phyloP scores from a whole-genome alignment of 78 protist genomes.

The Dictyostelium brefeldianum region DNA sequence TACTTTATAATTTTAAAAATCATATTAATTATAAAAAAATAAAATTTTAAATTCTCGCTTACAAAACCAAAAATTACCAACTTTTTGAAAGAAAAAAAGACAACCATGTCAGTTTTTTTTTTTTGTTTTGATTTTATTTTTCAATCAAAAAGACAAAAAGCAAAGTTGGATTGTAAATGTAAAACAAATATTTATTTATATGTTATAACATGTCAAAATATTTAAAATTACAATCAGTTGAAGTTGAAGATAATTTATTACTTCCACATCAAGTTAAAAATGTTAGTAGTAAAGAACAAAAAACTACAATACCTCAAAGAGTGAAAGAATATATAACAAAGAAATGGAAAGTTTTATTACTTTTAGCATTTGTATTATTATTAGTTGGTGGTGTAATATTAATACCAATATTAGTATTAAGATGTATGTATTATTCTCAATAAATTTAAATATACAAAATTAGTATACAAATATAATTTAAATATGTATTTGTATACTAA shows the following conservation, averaged over 20 bases:
- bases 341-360: constrained; percentile 1
- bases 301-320: not conserved
- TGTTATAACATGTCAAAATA: not conserved
- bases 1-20: not conserved
- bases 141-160: not conserved
- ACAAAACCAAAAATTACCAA: not conserved
- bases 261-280: not conserved
- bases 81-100: constrained; percentile 1
- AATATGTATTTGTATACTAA: not conserved
- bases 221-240: not conserved
- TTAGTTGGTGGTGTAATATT: constrained; percentile 20
- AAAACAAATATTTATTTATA: not conserved
- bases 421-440: not conserved
- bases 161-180: not conserved
- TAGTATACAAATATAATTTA: not conserved
- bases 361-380: not conserved
- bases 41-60: not conserved
- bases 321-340: not conserved
- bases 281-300: not conserved
- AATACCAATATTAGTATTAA: constrained; percentile 12
- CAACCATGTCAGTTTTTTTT: not conserved
- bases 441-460: not conserved
- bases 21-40: not conserved
- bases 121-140: not conserved
- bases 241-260: constrained; percentile 8